phyloP scores from a whole-genome alignment of 2,329 filamentous ascomycete species.

The Dothideomycetes sp. region DNA sequence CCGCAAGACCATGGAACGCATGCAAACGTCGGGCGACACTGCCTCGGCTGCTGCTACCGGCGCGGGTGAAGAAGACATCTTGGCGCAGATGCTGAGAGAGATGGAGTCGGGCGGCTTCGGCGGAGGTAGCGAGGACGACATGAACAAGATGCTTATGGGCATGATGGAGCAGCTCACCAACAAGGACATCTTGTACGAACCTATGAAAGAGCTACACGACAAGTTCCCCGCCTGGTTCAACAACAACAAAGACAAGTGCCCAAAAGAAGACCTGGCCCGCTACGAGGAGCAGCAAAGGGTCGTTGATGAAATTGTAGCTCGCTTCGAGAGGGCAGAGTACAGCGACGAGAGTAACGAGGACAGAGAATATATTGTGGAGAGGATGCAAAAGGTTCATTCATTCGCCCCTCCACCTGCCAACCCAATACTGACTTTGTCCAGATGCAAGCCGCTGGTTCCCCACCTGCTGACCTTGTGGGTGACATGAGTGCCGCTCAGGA shows the following conservation, averaged over 20 bases:
- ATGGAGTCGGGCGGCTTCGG: constrained; percentile 55
- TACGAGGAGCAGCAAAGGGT: constrained; percentile 72
- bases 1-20: constrained; percentile 85
- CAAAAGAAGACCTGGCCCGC: constrained; percentile 60
- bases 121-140: constrained; percentile 48
- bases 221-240: constrained; percentile 88
- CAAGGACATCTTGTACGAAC: constrained; percentile 96
- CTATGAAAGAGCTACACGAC: constrained; percentile 91
- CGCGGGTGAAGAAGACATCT: constrained; percentile 61
- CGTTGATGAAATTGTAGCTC: constrained; percentile 75
- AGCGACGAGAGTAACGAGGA: constrained; percentile 71
- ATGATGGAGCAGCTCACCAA: constrained; percentile 99
- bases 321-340: constrained; percentile 77
- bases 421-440: constrained; percentile 28
- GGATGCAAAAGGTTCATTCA: constrained; percentile 81
- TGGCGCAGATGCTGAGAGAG: constrained; percentile 87
- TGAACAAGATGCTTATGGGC: constrained; percentile 87
- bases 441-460: constrained; percentile 95
- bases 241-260: constrained; percentile 57
- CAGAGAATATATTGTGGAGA: constrained; percentile 86
- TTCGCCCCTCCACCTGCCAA: not conserved
- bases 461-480: constrained; percentile 81
- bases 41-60: constrained; percentile 52
- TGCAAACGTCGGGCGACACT: constrained; percentile 79
- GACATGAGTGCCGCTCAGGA: constrained; percentile 80